Evolutionary conservation across 345 rosid species (phyloP).

Genomic region (Ailanthus altissimus): DNA sequence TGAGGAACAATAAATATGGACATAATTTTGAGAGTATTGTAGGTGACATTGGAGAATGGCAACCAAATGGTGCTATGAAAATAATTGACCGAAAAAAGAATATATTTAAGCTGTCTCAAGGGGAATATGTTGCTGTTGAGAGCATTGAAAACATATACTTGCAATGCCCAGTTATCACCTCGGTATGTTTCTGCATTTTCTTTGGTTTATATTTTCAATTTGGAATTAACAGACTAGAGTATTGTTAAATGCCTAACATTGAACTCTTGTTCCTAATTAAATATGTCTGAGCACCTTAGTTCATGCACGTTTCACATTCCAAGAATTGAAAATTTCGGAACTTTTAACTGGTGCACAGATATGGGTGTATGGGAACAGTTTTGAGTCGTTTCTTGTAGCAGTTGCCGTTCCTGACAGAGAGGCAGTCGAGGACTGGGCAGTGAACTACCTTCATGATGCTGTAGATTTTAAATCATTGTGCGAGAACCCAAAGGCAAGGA

Average conservation of each 20-base stretch:
- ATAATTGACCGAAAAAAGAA: constrained; percentile 92
- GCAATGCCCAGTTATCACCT: constrained; percentile 69
- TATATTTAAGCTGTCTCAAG: constrained; percentile 93
- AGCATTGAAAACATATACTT: constrained; percentile 70
- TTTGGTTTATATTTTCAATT: not conserved
- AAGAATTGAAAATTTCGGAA: not conserved
- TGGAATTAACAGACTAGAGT: not conserved
- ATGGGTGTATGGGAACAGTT: constrained; percentile 95
- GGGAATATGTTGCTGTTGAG: constrained; percentile 95
- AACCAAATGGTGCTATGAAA: constrained; percentile 84
- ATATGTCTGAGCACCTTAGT: not conserved
- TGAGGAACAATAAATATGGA: not conserved
- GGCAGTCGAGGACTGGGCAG: constrained; percentile 85
- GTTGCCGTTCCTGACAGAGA: constrained; percentile 77
- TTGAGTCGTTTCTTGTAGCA: constrained; percentile 87
- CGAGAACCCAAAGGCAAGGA: constrained; percentile 60
- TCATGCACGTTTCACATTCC: constrained; percentile 11
- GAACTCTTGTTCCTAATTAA: not conserved
- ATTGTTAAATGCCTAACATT: not conserved
- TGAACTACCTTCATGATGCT: constrained; percentile 35
- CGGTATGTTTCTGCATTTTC: constrained; percentile 42
- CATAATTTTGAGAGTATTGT: constrained; percentile 19
- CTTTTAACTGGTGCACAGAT: constrained; percentile 43
- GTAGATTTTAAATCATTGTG: constrained; percentile 71
- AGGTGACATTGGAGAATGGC: constrained; percentile 97